These are phyloP conservation scores for Lecanoromycetidae sp. DNA, from an alignment of 2,329 filamentous ascomycete species.

Conservation along the genomic window DNA sequence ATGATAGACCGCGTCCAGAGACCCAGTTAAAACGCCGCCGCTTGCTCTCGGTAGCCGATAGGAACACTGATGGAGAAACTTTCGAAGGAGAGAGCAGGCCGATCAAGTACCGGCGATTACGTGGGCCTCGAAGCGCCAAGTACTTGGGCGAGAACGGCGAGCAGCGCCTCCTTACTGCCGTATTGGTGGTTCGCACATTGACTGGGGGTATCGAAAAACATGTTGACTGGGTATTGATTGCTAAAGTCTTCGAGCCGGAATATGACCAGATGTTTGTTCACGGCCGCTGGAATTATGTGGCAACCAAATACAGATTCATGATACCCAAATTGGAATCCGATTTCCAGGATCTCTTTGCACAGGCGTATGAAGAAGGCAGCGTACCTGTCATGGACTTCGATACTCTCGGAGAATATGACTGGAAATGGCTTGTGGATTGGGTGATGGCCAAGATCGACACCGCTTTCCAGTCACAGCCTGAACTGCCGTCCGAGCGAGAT, in stretches of 20 bases:
- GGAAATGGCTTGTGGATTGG: slow-evolving; percentile 37
- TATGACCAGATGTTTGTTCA: slow-evolving; percentile 29
- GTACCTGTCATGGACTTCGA: slow-evolving; percentile 35
- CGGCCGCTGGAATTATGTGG: slow-evolving; percentile 28
- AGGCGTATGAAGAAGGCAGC: slow-evolving; percentile 32
- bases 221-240: slow-evolving; percentile 36
- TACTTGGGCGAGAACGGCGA: slow-evolving; percentile 11
- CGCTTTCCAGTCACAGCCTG: slow-evolving; percentile 27
- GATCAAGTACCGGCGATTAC: slow-evolving; percentile 6
- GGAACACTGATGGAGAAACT: background rate
- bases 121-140: slow-evolving; percentile 4
- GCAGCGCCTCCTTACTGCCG: slow-evolving; percentile 30
- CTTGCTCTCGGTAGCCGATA: background rate
- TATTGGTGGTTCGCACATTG: slow-evolving; percentile 34
- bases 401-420: slow-evolving; percentile 34
- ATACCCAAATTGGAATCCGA: slow-evolving; percentile 34
- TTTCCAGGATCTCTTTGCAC: slow-evolving; percentile 35
- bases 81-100: background rate
- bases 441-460: slow-evolving; percentile 31
- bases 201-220: slow-evolving; percentile 33
- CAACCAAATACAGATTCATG: slow-evolving; percentile 29
- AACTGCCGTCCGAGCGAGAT: slow-evolving; percentile 32
- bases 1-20: too few species aligned
- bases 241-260: slow-evolving; percentile 29
- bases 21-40: slow-evolving; percentile 11